Base-by-base conservation (phyloP, 2,329 filamentous ascomycete species). In the Monilinia laxa region DNA sequence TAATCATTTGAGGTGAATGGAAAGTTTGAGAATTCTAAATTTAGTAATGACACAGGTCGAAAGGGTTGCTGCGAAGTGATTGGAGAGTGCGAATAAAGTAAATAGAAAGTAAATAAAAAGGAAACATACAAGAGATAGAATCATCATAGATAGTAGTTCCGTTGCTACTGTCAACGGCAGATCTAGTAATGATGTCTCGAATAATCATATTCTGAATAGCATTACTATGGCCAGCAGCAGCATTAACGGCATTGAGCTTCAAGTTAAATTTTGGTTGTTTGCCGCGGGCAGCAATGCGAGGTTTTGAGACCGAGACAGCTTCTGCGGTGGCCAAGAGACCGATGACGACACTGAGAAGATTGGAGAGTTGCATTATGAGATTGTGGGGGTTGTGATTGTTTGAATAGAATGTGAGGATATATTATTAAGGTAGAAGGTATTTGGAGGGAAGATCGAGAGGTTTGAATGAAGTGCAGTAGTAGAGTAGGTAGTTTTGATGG, bases 1-100 rank as follows among this genome's bases (percentile, higher is more conserved):
- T 10, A 18, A 53, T 45, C 31, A 3, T 49, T 51, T 49, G 51
- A 11, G 47, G n/a, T 14, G 5, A 25, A 55, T 38, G 63, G 28
- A 40, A 23, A n/a, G 11, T 54, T 10, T 20, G 35, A 16, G 3
- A 14, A 64, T 67, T 72, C 68, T 71, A 14, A 55, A 59, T n/a
- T 73, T 51, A 73, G 68, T 7, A 5, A 42, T 42, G 20, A 68
- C 4, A 47, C 59, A 51, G 23, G 68, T 60, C 2, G 54, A 67
- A 31, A 71, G 40, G 2, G 69, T 16, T 64, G 72, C 16, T 2
- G 72, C 55, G 67, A 47, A 47, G 67, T 45, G 35, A 6, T 53
- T 56, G 18, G 49, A 59, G 38, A 69, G 42, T 55, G n/a, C 20
- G 18, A 20, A 53, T 25, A 4, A 14, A 38, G 25, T 49, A 38